Percentiles rank a stretch among this genome's conserved stretches.
phyloP scores from a whole-genome alignment of 2,329 filamentous ascomycete genomes.

The Didymella glomerata region DNA sequence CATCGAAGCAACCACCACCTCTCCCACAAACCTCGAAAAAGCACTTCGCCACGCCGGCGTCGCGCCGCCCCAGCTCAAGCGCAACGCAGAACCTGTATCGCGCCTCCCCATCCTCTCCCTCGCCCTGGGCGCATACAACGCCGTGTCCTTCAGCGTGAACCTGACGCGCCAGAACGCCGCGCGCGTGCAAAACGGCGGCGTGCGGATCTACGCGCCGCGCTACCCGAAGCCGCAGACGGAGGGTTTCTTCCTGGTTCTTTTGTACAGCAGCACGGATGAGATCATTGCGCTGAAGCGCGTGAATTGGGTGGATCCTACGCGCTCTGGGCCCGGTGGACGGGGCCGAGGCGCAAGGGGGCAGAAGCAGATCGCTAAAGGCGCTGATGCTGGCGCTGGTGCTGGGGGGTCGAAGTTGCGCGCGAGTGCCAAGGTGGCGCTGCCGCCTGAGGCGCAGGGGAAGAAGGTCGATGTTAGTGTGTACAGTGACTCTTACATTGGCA shows the following conservation, averaged over 20 bases:
- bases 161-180: slow-evolving; percentile 72
- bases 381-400: slow-evolving; percentile 21
- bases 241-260: slow-evolving; percentile 87
- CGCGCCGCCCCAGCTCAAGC: slow-evolving; percentile 49
- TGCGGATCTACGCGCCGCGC: slow-evolving; percentile 81
- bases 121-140: slow-evolving; percentile 67
- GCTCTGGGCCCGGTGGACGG: slow-evolving; percentile 12
- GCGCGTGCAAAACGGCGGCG: slow-evolving; percentile 57
- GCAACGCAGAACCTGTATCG: slow-evolving; percentile 68
- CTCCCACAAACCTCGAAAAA: slow-evolving; percentile 42
- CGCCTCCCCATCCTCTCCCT: slow-evolving; percentile 75
- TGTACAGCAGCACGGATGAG: slow-evolving; percentile 73
- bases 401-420: slow-evolving; percentile 57
- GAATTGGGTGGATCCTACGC: slow-evolving; percentile 67
- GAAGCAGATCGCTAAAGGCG: slow-evolving; percentile 8
- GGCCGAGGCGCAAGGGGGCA: slow-evolving; percentile 20
- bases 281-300: slow-evolving; percentile 86
- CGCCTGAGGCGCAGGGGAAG: slow-evolving; percentile 61
- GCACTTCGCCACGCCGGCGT: slow-evolving; percentile 61
- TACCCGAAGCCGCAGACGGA: slow-evolving; percentile 96
- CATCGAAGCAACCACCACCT: slow-evolving; percentile 44
- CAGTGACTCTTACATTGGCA: slow-evolving; percentile 86
- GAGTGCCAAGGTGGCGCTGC: slow-evolving; percentile 68
- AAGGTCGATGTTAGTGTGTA: slow-evolving; percentile 78
- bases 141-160: slow-evolving; percentile 68